Base-by-base conservation (phyloP, 1,284 basidiomycete species). In the Cryptococcus sp. region DNA sequence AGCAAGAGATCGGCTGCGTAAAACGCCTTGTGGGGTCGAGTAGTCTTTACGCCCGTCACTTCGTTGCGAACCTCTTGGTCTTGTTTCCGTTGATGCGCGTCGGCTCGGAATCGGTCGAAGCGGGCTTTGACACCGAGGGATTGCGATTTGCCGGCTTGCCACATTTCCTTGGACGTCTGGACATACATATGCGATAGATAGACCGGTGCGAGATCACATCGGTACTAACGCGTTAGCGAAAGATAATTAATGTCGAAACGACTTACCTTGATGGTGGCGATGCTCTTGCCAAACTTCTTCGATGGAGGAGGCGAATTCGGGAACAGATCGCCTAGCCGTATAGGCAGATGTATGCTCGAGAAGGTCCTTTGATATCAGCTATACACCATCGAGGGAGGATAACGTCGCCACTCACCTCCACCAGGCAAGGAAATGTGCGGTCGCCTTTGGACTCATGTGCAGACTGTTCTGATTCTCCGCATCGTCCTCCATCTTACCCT, bases 391-490 rank as follows among this genome's bases (percentile, higher is more conserved):
- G 53, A 43, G 16, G 10, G 11, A 12, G 10, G 7, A 10, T 19
- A 4, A 26, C 23, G 16, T n/a, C 3, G 12, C 7, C 1, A 56
- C 65, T 55, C 33, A 65, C 52, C 65, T 76, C 81, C 87, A 93
- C 93, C 93, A 97, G 0, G 85, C 79, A 80, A 85, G 90, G 73
- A 98, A 97, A 68, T 93, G 89, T 4, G 87, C 79, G 63, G 92
- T 93, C 0, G 83, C 79, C 59, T 87, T 84, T 0, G 93, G 90
- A 2, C 85, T 88, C 34, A 97, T 80, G 73, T 97, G 87, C 50
- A 97, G 75, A 62, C 82, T 89, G 73, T 86, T 97, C 54, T 76
- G 71, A 7, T 64, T 72, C n/a, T 59, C 52, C 5, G 53, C 57
- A 0, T 57, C 49, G n/a, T 60, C 48, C 21, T 51, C 46, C 22